Evolutionary conservation across 805 yeast species (phyloP), one percentile per base, ranked within the genome.

Genomic region (Saturnispora besseyi): DNA sequence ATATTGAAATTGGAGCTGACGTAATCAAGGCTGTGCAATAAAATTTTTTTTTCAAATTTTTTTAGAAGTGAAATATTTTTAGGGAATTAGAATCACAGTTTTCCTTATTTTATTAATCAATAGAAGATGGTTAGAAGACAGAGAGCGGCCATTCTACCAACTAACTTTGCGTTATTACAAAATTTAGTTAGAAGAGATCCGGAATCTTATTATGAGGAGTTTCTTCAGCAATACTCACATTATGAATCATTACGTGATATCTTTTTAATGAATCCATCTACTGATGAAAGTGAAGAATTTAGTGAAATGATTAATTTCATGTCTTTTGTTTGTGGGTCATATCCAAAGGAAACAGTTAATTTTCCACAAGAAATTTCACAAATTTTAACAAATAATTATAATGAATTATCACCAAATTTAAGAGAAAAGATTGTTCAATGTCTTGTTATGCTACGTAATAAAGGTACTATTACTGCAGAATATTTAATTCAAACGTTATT

Each of bases 161-260:
- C 89, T 18, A 93, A 93, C 67, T 85, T 93, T 62, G 90, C 95
- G 36, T 71, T 91, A 54, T 70, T 93, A 53, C 99, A 93, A 69
- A 93, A 93, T 65, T 74, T 93, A 55, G 95, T 93, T 9, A 84
- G 90, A 58, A 76, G 97, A 59, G 99, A 93, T 65, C 97, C 99
- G 2, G 85, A 78, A 58, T 90, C 98, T 0, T 93, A 93, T 64
- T 80, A 81, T 52, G 99, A 93, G 67, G 99, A 93, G 66, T 93
- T 93, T 66, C 66, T 84, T 37, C 93, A 89, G 59, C 99, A 93
- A 64, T 88, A 84, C 63, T 79, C 93, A 47, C 98, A 93, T 65
- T 93, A 93, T 67, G 89, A 84, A 63, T 86, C 98, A 2, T 70
- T 89, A 51, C 74, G 96, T 65, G 98, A 91, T 60, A 85, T 93